Evolutionary conservation across 164 flowering plant genomes (phyloP).

Genomic region (Vitis labrusca): DNA sequence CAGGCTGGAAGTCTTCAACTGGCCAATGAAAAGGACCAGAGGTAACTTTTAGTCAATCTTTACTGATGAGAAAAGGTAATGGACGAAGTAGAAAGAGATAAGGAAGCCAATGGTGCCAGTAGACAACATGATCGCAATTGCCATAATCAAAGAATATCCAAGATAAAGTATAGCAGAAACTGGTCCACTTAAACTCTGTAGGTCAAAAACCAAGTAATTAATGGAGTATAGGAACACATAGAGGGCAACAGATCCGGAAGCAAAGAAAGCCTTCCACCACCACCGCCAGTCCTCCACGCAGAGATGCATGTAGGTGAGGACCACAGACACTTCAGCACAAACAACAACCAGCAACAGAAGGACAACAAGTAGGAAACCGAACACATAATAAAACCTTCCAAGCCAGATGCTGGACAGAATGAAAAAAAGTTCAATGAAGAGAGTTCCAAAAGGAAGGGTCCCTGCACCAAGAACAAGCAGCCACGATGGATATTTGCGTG

Average conservation of each 20-base stretch:
- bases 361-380: constrained; percentile 41
- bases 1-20: background rate
- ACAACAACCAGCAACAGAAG: constrained; percentile 34
- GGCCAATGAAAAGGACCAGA: background rate
- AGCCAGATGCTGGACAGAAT: constrained; percentile 46
- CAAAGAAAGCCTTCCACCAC: constrained; percentile 53
- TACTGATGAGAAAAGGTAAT: constrained; percentile 41
- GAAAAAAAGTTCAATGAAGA: constrained; percentile 45
- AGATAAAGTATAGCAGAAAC: constrained; percentile 39
- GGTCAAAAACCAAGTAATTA: constrained; percentile 36
- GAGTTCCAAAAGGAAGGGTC: constrained; percentile 45
- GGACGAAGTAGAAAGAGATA: constrained; percentile 38
- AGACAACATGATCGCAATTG: constrained; percentile 36
- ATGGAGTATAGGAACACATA: constrained; percentile 40
- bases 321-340: constrained; percentile 43
- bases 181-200: constrained; percentile 39
- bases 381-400: constrained; percentile 44
- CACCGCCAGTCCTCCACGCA: constrained; percentile 49
- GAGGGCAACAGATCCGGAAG: constrained; percentile 38
- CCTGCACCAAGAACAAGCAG: constrained; percentile 48
- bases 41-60: constrained; percentile 29
- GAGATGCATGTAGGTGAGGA: constrained; percentile 45
- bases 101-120: constrained; percentile 44
- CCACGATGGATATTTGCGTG: constrained; percentile 42
- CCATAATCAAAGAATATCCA: constrained; percentile 37